These are phyloP conservation scores for Curvularia sp. DNA, from an alignment of 2,329 filamentous ascomycete genomes.

Conservation along the genomic window DNA sequence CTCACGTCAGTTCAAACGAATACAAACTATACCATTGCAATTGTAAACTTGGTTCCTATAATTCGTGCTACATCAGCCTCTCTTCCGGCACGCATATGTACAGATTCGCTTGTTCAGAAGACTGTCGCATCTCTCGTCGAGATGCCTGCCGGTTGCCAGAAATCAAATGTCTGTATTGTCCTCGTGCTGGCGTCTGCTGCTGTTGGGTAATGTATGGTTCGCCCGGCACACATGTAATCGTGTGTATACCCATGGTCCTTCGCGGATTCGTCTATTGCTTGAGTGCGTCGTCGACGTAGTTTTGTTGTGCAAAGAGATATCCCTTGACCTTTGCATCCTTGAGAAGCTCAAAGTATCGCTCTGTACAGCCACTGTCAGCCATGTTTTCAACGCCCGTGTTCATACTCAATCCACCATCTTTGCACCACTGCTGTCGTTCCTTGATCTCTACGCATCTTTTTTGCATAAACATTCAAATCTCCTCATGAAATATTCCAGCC, in stretches of 20 bases:
- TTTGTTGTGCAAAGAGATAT: slow-evolving; percentile 80
- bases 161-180: slow-evolving; percentile 18
- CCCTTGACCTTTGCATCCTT: slow-evolving; percentile 79
- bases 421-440: not conserved
- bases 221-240: slow-evolving; percentile 6
- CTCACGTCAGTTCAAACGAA: slow-evolving; percentile 9
- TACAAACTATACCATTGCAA: slow-evolving; percentile 14
- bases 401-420: not conserved
- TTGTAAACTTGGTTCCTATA: slow-evolving; percentile 11
- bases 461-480: not conserved
- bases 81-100: slow-evolving; percentile 40
- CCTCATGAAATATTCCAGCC: too few relatives aligned
- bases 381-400: not conserved
- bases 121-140: slow-evolving; percentile 18
- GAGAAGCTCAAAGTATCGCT: slow-evolving; percentile 79
- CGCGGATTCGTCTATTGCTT: slow-evolving; percentile 23
- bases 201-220: slow-evolving; percentile 2
- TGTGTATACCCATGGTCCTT: slow-evolving; percentile 4
- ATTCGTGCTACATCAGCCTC: slow-evolving; percentile 19
- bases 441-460: not conserved
- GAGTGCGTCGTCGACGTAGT: slow-evolving; percentile 62
- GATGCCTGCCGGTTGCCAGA: slow-evolving; percentile 14
- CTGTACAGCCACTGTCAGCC: slow-evolving; percentile 56
- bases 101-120: slow-evolving; percentile 34
- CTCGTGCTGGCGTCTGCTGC: slow-evolving; percentile 11